phyloP scores from a whole-genome alignment of 176 grass and related monocot genomes.

The Oropetium thomaeum region DNA sequence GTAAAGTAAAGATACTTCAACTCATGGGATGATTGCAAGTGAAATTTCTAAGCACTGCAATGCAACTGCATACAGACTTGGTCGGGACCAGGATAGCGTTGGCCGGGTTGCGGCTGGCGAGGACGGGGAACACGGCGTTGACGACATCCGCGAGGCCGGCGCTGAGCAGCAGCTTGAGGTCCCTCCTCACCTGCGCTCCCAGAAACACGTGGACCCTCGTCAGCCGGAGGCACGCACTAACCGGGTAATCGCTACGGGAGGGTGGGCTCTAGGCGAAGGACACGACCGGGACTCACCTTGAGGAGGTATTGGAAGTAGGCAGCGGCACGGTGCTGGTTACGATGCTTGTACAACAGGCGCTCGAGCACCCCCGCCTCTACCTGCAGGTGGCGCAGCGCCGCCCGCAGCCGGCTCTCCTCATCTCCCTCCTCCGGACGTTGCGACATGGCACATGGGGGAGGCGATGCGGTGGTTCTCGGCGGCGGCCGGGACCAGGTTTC shows the following conservation, averaged over 20 bases:
- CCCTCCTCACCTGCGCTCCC: constrained; percentile 50
- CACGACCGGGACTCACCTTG: constrained; percentile 34
- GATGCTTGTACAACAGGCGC: constrained; percentile 62
- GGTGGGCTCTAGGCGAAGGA: background rate
- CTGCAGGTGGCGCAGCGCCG: constrained; percentile 40
- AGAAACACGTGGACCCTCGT: background rate
- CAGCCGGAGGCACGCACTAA: background rate
- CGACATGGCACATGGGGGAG: constrained; percentile 16
- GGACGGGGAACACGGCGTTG: constrained; percentile 48
- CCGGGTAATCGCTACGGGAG: background rate
- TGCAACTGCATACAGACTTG: constrained; percentile 28
- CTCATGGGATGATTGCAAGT: background rate
- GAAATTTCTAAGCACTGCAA: background rate
- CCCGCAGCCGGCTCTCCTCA: constrained; percentile 34
- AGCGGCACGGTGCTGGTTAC: constrained; percentile 55
- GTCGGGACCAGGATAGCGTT: constrained; percentile 35
- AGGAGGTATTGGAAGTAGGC: constrained; percentile 68
- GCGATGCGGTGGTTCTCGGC: background rate
- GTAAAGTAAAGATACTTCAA: background rate
- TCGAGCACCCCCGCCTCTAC: constrained; percentile 53
- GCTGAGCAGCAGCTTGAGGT: constrained; percentile 49
- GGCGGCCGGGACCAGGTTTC: background rate
- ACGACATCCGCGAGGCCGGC: constrained; percentile 34
- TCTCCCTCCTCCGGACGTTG: background rate
- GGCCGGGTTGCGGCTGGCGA: constrained; percentile 49